Base-by-base conservation (phyloP, 495 filamentous ascomycete species). In the Tetracladium setigerum region DNA sequence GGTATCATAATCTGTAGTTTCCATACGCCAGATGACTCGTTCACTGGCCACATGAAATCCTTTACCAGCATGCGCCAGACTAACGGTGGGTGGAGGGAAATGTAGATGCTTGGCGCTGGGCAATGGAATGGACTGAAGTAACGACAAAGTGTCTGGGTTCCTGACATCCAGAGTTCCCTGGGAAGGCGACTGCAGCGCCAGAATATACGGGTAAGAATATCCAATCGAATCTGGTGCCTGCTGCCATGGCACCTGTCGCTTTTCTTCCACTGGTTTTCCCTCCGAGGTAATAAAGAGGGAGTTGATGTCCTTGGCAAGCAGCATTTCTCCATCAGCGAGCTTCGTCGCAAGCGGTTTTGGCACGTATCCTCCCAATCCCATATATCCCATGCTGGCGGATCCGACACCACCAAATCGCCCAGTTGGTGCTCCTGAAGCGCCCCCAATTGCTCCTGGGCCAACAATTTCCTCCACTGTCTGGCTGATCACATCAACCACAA, bases 291-390 rank as follows among this genome's bases (percentile, higher is more conserved):
- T 85, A 55, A 97, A 99, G 35, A 95, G 70, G 1, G 89, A 94
- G 58, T 96, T 95, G 57, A 95, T 87, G 56, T 99, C 92, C 62
- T 95, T 96, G 9, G 92, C 86, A 12, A 99, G 70, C 56, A 98
- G 63, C 54, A 96, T 76, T 57, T 96, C 79, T 0, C 86, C 89
- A 45, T 91, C 86, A 4, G 76, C 76, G 7, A 99, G 69, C 46
- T 81, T 82, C 4, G 90, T 85, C 15, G 86, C 86, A 51, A 98
- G 69, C 6, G 92, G 94, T 55, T 89, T 89, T 11, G 92, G 92
- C 22, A 88, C 85, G 70, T 83, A 90, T 8, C 87, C 82, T 9
- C 89, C 89, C 57, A 98, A 82, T 2, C 89, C 90, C 72, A 97
- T 92, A 59, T 96, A 97, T 32, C 89, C 86, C 86, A 96, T 95